phyloP scores from a whole-genome alignment of 768 basidiomycete genomes.

The Boletellus ananas region DNA sequence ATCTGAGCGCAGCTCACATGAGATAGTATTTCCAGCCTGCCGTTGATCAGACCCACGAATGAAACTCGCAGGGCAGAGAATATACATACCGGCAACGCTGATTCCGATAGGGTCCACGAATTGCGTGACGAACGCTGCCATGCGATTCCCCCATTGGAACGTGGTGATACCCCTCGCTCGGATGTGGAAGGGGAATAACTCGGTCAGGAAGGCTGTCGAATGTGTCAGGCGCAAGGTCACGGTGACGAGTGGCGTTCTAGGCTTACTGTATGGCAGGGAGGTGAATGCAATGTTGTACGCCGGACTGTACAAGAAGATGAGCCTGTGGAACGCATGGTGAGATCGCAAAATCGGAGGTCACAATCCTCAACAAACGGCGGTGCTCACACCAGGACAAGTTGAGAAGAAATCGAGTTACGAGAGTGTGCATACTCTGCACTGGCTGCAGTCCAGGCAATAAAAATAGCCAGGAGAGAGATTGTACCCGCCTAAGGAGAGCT shows the following conservation, averaged over 20 bases:
- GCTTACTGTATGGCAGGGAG: neutral
- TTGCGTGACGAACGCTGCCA: constrained; percentile 9
- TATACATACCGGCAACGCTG: neutral
- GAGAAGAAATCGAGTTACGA: constrained; percentile 1
- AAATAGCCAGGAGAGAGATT: constrained; percentile 13
- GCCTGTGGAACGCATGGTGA: neutral
- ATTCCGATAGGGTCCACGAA: constrained; percentile 8
- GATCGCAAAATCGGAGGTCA: neutral
- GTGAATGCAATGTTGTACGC: constrained; percentile 5
- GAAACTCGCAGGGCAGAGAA: neutral
- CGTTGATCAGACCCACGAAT: too few species aligned
- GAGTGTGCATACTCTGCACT: constrained; percentile 9
- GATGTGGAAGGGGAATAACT: constrained; percentile 59
- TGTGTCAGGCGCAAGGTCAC: too few species aligned
- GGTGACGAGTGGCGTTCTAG: too few species aligned
- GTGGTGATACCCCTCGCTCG: constrained; percentile 58
- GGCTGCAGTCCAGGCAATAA: constrained; percentile 16
- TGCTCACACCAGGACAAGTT: constrained; percentile 9
- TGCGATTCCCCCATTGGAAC: constrained; percentile 58
- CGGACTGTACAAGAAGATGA: constrained; percentile 6
- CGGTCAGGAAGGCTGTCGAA: constrained; percentile 52
- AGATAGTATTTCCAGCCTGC: constrained; percentile 18
- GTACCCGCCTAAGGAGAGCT: constrained; percentile 1
- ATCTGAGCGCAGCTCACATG: neutral
- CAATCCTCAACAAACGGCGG: too few species aligned